phyloP scores from a whole-genome alignment of 2,329 filamentous ascomycete genomes.

The Pestalotiopsis sp. region DNA sequence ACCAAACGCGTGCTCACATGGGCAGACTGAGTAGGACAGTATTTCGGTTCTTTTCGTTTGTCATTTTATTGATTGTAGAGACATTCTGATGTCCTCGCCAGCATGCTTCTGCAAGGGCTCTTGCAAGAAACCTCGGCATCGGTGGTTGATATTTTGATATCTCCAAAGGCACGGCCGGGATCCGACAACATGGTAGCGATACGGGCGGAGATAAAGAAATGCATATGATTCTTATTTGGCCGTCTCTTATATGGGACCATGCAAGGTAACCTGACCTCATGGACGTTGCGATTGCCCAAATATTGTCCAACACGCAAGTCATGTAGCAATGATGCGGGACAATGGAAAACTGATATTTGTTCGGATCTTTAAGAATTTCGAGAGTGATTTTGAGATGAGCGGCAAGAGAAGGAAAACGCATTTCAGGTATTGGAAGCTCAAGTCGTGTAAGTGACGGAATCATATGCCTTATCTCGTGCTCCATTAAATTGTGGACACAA shows the following conservation, averaged over 20 bases:
- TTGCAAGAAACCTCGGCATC: neutral
- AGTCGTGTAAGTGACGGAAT: neutral
- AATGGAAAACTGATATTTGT: no score
- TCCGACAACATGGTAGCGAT: neutral
- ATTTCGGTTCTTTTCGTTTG: neutral
- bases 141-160: neutral
- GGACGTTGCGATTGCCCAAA: no score
- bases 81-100: neutral
- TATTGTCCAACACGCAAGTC: no score
- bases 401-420: no score
- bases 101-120: neutral
- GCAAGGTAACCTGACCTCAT: neutral
- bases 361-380: no score
- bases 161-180: neutral
- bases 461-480: neutral
- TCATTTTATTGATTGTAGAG: neutral
- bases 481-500: neutral
- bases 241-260: neutral
- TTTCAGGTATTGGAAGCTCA: neutral
- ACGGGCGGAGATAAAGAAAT: neutral
- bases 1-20: neutral
- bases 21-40: neutral
- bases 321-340: no score
- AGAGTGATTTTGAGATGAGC: no score
- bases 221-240: neutral